phyloP scores from a whole-genome alignment of 2,329 filamentous ascomycete species.

The Colletotrichum simmondsii region DNA sequence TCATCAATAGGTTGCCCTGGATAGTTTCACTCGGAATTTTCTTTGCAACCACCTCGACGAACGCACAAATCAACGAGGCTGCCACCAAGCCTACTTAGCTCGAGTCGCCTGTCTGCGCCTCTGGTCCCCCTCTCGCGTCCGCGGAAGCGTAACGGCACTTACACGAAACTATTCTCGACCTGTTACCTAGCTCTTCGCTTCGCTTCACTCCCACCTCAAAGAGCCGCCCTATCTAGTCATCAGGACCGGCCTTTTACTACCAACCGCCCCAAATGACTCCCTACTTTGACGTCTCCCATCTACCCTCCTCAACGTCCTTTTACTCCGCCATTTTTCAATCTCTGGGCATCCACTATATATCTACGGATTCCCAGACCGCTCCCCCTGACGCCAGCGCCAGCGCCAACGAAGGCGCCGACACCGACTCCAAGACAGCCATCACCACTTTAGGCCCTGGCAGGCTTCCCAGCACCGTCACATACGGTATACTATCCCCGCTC shows the following conservation, averaged over 20 bases:
- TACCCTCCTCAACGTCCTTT: conserved; percentile 84
- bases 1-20: background rate
- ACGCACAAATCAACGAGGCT: background rate
- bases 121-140: background rate
- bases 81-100: too few species aligned
- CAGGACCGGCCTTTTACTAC: background rate
- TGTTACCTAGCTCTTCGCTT: background rate
- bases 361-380: conserved; percentile 40
- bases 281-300: conserved; percentile 75
- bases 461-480: conserved; percentile 50
- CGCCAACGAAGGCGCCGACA: conserved; percentile 5
- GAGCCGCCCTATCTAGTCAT: background rate
- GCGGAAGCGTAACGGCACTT: background rate
- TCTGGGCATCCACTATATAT: conserved; percentile 78
- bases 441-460: background rate
- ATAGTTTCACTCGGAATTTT: background rate
- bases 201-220: background rate
- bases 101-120: background rate
- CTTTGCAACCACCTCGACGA: background rate
- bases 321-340: conserved; percentile 83
- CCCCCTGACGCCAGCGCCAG: conserved; percentile 9
- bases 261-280: conserved; percentile 51
- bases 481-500: conserved; percentile 48
- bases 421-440: conserved; percentile 3
- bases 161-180: background rate